Conservation (phyloP, 2,329 filamentous ascomycete genomes). For the Pestalotiopsis sp. region DNA sequence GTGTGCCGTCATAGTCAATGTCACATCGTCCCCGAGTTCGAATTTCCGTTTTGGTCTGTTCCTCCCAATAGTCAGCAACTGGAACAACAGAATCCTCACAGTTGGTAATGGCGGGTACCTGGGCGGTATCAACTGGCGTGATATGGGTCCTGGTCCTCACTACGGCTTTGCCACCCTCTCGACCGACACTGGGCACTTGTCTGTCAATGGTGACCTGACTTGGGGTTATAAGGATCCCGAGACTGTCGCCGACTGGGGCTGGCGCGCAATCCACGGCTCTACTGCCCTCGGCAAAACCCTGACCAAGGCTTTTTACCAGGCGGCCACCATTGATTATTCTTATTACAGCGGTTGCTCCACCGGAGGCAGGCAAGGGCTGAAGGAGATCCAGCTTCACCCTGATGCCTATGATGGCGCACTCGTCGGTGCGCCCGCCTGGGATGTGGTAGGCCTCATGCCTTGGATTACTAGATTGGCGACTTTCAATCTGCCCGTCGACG, state of each 20-base stretch:
- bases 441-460: conserved; percentile 42
- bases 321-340: conserved; percentile 35
- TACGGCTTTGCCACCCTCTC: conserved; percentile 33
- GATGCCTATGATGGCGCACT: conserved; percentile 53
- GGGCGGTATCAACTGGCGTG: conserved; percentile 32
- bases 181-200: conserved; percentile 36
- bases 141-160: conserved; percentile 22
- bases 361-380: conserved; percentile 53
- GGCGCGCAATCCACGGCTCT: conserved; percentile 40
- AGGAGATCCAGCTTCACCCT: conserved; percentile 46
- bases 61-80: conserved; percentile 21
- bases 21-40: conserved; percentile 18
- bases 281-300: conserved; percentile 44
- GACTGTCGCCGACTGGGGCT: conserved; percentile 31
- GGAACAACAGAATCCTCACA: conserved; percentile 26
- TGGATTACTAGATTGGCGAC: conserved; percentile 39
- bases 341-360: conserved; percentile 56
- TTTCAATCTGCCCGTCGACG: conserved; percentile 43
- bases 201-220: conserved; percentile 23
- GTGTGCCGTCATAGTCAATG: conserved; percentile 27
- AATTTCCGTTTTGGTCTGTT: conserved; percentile 31
- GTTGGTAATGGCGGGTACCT: conserved; percentile 27
- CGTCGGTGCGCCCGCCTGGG: conserved; percentile 46
- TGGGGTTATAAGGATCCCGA: conserved; percentile 33
- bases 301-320: conserved; percentile 43